Evolutionary conservation across 176 grass and related monocot species (phyloP), one percentile per base, ranked within the genome.

Genomic region (Ensete ventricosum): DNA sequence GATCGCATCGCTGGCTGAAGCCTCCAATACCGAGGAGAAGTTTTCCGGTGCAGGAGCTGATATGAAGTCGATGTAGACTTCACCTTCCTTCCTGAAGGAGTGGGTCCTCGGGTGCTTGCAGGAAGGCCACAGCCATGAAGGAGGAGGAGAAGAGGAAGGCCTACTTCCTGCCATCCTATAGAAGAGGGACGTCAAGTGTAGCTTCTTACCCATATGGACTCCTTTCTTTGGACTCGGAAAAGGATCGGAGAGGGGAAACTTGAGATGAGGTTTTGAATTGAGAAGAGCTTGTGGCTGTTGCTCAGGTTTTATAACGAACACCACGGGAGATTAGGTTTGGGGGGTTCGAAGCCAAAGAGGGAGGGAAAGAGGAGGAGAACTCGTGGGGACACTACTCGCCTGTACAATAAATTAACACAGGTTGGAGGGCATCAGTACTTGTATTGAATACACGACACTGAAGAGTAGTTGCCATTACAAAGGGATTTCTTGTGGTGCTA

Each of bases 41-140:
- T 34, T 69, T 26, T 54, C 81, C 11, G 62, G 76, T 52, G 62
- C 72, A 6, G 52, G 2, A n/a, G 76, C 76, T n/a, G 66, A 76
- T 52, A 76, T 80, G 9, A 58, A 62, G 22, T 9, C 12, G 9
- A 54, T 77, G 73, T 50, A 8, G 84, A 62, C 75, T 24, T 54
- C 50, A 19, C 2, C 50, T 16, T 49, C 50, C 17, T 19, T 53
- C 72, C 19, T 74, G 83, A 89, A 85, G 55, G 87, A 83, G 55
- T 54, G 73, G 11, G 80, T 89, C 19, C 58, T 80, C 1, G 83
- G 53, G 72, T 85, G 87, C 67, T 73, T 74, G 79, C 88, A 84
- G 0, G 85, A 87, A 27, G 82, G 73, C 84, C 84, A 90, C 73
- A 81, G 9, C 24, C 23, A 29, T 29, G 64, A 34, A 67, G 64